Percentiles rank a stretch among this genome's conserved stretches.
Evolutionary conservation across 352 stramenopile genomes (phyloP).

Genomic region (Phytopythium kandeliae): DNA sequence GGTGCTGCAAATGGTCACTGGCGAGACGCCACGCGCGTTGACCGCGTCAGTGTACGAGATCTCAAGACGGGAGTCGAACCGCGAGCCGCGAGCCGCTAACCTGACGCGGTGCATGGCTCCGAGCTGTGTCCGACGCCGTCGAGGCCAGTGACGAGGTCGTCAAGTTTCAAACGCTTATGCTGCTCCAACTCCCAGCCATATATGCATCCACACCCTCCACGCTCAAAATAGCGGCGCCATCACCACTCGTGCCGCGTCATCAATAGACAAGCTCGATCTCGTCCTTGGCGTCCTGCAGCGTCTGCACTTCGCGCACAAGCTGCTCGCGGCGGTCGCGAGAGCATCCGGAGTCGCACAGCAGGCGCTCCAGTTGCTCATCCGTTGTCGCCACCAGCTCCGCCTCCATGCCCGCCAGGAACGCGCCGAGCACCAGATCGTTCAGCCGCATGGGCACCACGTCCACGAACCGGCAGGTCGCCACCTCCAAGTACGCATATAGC

Average conservation of each 20-base stretch:
- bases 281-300: slow-evolving; percentile 22
- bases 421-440: slow-evolving; percentile 22
- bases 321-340: slow-evolving; percentile 17
- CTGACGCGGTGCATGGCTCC: slow-evolving; percentile 52
- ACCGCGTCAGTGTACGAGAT: too few species aligned
- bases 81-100: slow-evolving; percentile 6
- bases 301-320: slow-evolving; percentile 19
- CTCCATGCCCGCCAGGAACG: slow-evolving; percentile 24
- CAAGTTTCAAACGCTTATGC: not conserved
- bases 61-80: not conserved
- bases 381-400: slow-evolving; percentile 21
- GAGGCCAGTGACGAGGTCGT: not conserved
- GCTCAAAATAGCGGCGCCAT: not conserved
- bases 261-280: slow-evolving; percentile 30
- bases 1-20: slow-evolving; percentile 56
- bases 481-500: slow-evolving; percentile 26
- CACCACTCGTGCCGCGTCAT: too few species aligned
- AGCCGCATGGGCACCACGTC: slow-evolving; percentile 30
- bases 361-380: slow-evolving; percentile 23
- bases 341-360: slow-evolving; percentile 29
- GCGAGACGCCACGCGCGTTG: not conserved
- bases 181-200: not conserved
- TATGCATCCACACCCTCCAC: not conserved
- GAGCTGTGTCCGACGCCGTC: too few species aligned
- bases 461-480: slow-evolving; percentile 24